These are phyloP conservation scores for Globisporangium uncinulatum DNA, from an alignment of 352 stramenopile species.

Conservation along the genomic window DNA sequence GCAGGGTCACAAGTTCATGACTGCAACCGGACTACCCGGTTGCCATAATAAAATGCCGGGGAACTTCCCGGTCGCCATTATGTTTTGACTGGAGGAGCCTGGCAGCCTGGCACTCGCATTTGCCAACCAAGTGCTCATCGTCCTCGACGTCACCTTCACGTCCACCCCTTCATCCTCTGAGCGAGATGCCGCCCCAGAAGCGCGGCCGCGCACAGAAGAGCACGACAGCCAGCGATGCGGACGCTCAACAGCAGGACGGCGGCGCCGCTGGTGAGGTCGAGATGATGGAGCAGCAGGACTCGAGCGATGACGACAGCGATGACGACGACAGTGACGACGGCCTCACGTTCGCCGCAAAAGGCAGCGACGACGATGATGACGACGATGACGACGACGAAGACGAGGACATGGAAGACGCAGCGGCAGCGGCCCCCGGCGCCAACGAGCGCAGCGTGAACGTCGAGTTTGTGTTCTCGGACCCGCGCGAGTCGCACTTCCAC, in stretches of 20 bases:
- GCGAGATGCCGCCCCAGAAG: conserved; percentile 30
- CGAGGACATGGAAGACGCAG: conserved; percentile 34
- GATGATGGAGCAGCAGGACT: conserved; percentile 47
- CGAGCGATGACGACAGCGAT: conserved; percentile 37
- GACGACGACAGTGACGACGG: conserved; percentile 51
- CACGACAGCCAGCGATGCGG: conserved; percentile 8
- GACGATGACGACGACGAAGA: conserved; percentile 59
- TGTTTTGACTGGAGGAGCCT: no score
- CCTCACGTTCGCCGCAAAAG: conserved; percentile 45
- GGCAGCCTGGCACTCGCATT: no score
- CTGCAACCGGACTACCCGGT: no score
- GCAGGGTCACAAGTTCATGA: no score
- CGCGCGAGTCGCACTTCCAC: conserved; percentile 77
- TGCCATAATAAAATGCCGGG: not conserved
- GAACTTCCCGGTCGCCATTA: no score
- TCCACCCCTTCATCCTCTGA: not conserved
- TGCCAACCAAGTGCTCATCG: no score
- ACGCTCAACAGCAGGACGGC: conserved; percentile 9
- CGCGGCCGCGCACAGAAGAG: conserved; percentile 18
- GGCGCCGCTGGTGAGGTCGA: conserved; percentile 24
- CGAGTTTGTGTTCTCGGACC: conserved; percentile 83
- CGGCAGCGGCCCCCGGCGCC: conserved; percentile 6
- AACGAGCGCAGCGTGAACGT: conserved; percentile 48
- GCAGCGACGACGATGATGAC: conserved; percentile 24
- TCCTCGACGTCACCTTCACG: not conserved